phyloP scores from a whole-genome alignment of 2,329 filamentous ascomycete genomes.

The Cladosporium sp. region DNA sequence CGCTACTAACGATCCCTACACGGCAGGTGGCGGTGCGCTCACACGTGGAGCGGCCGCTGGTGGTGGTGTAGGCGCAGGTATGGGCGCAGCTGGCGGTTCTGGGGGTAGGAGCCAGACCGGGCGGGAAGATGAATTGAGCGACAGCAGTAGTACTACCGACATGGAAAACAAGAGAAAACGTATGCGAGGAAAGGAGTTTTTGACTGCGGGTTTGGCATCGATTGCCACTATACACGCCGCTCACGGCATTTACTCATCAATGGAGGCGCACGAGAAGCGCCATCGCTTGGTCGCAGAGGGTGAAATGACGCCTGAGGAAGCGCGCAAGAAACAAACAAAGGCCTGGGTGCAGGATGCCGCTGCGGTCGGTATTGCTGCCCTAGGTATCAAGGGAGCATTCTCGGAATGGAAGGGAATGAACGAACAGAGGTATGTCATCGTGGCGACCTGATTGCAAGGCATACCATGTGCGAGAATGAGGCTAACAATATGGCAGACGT shows the following conservation, averaged over 20 bases:
- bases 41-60: constrained; percentile 43
- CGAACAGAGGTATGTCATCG: constrained; percentile 57
- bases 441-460: background rate
- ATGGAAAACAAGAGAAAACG: constrained; percentile 66
- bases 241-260: constrained; percentile 64
- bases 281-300: constrained; percentile 63
- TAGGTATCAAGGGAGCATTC: constrained; percentile 68
- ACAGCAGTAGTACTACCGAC: constrained; percentile 48
- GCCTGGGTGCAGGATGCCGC: constrained; percentile 65
- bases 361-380: constrained; percentile 66
- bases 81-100: constrained; percentile 23
- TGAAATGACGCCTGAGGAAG: constrained; percentile 64
- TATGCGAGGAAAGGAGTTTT: constrained; percentile 65
- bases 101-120: constrained; percentile 24
- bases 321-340: constrained; percentile 63
- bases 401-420: constrained; percentile 69
- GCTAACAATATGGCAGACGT: constrained; percentile 34
- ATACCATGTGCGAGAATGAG: background rate
- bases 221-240: constrained; percentile 71
- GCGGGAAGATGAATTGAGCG: constrained; percentile 31
- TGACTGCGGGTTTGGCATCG: constrained; percentile 67
- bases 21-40: constrained; percentile 46
- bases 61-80: constrained; percentile 38
- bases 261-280: constrained; percentile 65
- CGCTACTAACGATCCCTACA: constrained; percentile 41